phyloP scores from a whole-genome alignment of 1,139 yeast genomes.

The Hansenula lynferdii region DNA sequence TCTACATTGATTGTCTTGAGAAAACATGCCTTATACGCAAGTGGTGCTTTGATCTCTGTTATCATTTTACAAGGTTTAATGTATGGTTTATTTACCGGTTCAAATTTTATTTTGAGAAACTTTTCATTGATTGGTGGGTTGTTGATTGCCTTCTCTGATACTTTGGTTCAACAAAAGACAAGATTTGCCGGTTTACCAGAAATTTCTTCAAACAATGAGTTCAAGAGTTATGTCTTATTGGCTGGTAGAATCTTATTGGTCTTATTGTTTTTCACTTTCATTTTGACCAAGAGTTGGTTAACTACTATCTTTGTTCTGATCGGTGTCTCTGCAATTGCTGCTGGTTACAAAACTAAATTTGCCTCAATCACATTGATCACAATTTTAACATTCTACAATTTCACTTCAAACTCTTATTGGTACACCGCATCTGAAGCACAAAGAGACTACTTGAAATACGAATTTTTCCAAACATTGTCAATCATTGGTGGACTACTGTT shows the following conservation, averaged over 20 bases:
- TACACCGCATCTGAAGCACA: slow-evolving; percentile 64
- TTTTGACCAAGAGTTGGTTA: slow-evolving; percentile 71
- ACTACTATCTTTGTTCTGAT: slow-evolving; percentile 60
- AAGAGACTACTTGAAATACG: slow-evolving; percentile 89
- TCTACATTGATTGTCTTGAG: slow-evolving; percentile 71
- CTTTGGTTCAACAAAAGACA: slow-evolving; percentile 73
- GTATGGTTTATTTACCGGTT: slow-evolving; percentile 83
- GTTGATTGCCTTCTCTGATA: slow-evolving; percentile 82
- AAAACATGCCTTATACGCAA: slow-evolving; percentile 67
- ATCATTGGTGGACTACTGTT: slow-evolving; percentile 92
- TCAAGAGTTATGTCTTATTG: slow-evolving; percentile 77
- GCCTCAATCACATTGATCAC: slow-evolving; percentile 79
- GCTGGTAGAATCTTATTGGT: slow-evolving; percentile 89
- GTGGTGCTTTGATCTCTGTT: slow-evolving; percentile 64
- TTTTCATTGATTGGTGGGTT: slow-evolving; percentile 92
- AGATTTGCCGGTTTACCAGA: slow-evolving; percentile 86
- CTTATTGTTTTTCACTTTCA: slow-evolving; percentile 81
- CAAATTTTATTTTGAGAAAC: slow-evolving; percentile 78
- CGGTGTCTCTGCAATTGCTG: slow-evolving; percentile 77
- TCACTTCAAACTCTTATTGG: slow-evolving; percentile 90
- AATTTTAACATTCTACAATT: slow-evolving; percentile 69
- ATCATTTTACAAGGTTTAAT: slow-evolving; percentile 83
- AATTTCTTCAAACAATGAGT: slow-evolving; percentile 75
- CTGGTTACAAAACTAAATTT: slow-evolving; percentile 91
- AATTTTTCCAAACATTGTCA: slow-evolving; percentile 89